These are phyloP conservation scores for Penicillium sp. DNA, from an alignment of 2,329 filamentous ascomycete genomes.

Conservation along the genomic window DNA sequence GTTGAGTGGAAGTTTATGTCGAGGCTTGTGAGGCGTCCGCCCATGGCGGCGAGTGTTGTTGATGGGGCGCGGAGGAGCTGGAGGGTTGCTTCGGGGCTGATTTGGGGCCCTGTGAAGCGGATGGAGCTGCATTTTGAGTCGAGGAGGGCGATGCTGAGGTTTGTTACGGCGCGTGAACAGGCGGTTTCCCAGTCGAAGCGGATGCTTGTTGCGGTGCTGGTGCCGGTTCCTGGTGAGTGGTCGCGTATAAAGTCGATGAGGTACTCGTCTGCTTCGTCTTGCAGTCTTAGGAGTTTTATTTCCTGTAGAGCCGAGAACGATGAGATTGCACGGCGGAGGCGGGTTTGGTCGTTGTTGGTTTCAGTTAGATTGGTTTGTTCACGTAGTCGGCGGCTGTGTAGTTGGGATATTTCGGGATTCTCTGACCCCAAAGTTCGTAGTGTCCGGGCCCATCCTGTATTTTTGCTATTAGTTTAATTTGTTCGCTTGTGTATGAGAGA, in stretches of 20 bases:
- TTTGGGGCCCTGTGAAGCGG: conserved; percentile 61
- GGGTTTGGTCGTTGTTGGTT: conserved; percentile 50
- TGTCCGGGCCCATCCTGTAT: conserved; percentile 31
- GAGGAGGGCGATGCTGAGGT: conserved; percentile 57
- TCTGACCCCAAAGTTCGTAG: conserved; percentile 22
- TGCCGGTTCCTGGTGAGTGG: conserved; percentile 31
- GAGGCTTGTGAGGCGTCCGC: conserved; percentile 58
- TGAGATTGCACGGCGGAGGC: conserved; percentile 55
- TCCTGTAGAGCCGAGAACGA: conserved; percentile 62
- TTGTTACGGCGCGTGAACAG: conserved; percentile 60
- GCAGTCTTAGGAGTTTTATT: conserved; percentile 62
- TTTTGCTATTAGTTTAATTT: conserved; percentile 19
- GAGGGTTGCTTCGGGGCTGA: conserved; percentile 59
- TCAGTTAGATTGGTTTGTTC: conserved; percentile 49
- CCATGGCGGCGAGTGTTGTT: conserved; percentile 51
- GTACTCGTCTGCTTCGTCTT: conserved; percentile 57
- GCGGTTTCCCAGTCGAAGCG: conserved; percentile 61
- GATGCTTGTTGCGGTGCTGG: conserved; percentile 41
- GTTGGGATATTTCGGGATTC: conserved; percentile 22
- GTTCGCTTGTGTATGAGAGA: conserved; percentile 1
- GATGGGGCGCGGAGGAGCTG: conserved; percentile 50
- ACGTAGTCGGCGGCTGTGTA: conserved; percentile 34
- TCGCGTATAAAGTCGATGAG: conserved; percentile 53
- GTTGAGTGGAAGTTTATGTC: conserved; percentile 63
- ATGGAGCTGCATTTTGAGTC: conserved; percentile 56